A percentile compares a stretch with the other conserved stretches of the same genome.
phyloP scores from a whole-genome alignment of 1,139 yeast species.

The Zygotorulaspora mrakii region DNA sequence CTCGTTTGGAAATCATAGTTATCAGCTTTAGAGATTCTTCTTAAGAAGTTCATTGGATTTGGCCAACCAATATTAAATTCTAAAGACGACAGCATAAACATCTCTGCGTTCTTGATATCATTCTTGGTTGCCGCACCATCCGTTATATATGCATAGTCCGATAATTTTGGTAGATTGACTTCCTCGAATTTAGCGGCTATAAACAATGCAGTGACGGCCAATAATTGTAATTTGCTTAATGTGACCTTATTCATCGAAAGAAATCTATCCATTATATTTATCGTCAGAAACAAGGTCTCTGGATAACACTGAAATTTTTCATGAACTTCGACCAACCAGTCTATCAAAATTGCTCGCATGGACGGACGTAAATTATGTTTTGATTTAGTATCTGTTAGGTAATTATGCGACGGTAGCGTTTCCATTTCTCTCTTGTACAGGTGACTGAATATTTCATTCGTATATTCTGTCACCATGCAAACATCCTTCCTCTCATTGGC shows the following conservation, averaged over 20 bases:
- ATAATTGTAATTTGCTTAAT: slow-evolving; percentile 76
- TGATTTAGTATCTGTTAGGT: slow-evolving; percentile 40
- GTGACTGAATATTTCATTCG: slow-evolving; percentile 75
- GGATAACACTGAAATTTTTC: slow-evolving; percentile 78
- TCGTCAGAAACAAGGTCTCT: slow-evolving; percentile 82
- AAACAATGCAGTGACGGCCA: slow-evolving; percentile 85
- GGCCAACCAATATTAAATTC: slow-evolving; percentile 84
- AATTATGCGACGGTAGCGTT: slow-evolving; percentile 72
- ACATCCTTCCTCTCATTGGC: slow-evolving; percentile 83
- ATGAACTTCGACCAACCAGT: slow-evolving; percentile 94
- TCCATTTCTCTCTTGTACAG: slow-evolving; percentile 64
- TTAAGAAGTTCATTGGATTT: slow-evolving; percentile 87
- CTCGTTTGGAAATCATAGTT: slow-evolving; percentile 86
- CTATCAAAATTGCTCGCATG: slow-evolving; percentile 84
- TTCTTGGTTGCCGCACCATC: slow-evolving; percentile 79
- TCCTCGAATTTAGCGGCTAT: slow-evolving; percentile 96
- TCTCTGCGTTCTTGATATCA: slow-evolving; percentile 84
- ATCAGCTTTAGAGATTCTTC: slow-evolving; percentile 92
- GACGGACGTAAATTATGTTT: slow-evolving; percentile 69
- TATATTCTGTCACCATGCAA: slow-evolving; percentile 86
- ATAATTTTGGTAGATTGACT: slow-evolving; percentile 84
- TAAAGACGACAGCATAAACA: slow-evolving; percentile 68
- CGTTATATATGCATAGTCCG: slow-evolving; percentile 85
- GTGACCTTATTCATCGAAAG: slow-evolving; percentile 74
- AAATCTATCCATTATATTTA: slow-evolving; percentile 86